Evolutionary conservation across 2,329 filamentous ascomycete species (phyloP), one percentile per base, ranked within the genome.

Genomic region (Cladosporium sp.): DNA sequence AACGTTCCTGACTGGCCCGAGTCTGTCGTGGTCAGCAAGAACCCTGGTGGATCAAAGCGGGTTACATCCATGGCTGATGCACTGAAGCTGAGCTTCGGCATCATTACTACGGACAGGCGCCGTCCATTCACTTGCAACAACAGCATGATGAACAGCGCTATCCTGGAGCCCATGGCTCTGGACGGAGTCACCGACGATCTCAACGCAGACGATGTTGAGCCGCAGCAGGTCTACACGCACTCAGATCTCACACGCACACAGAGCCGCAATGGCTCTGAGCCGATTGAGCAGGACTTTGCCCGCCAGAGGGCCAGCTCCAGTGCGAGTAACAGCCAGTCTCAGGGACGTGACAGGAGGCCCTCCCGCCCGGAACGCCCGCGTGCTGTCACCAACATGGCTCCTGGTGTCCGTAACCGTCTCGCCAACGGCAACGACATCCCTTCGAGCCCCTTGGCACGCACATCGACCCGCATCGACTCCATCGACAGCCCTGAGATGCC

Each of bases 1-100:
- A 93, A 96, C 66, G 86, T 98, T 37, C 78, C 82, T 11, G 83
- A 87, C 59, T 98, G 93, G 93, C 83, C 79, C 57, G 86, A 96
- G 61, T 90, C 89, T 9, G 93, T 98, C 6, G 91, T 96, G 13
- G 93, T 98, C 18, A 97, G 92, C 67, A 98, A 98, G 76, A 98
- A 98, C 66, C 88, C 93, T 1, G 93, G 93, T 52, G 93, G 93
- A 54, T 97, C 93, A 45, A 98, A 98, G 76, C 83, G 93, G 59
- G 93, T 97, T 37, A 98, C 93, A 11, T 96, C 92, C 28, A 77
- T 98, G 51, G 93, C 93, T 56, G 93, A 98, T 73, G 90, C 90
- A 2, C 74, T 98, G 62, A 97, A 97, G 77, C 81, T 98, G 62
- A 97, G 95, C 75, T 98, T 98, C 62, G 93, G 93, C 60, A 90